Base-by-base conservation (phyloP, 495 filamentous ascomycete genomes). In the Recurvomyces mirabilis region DNA sequence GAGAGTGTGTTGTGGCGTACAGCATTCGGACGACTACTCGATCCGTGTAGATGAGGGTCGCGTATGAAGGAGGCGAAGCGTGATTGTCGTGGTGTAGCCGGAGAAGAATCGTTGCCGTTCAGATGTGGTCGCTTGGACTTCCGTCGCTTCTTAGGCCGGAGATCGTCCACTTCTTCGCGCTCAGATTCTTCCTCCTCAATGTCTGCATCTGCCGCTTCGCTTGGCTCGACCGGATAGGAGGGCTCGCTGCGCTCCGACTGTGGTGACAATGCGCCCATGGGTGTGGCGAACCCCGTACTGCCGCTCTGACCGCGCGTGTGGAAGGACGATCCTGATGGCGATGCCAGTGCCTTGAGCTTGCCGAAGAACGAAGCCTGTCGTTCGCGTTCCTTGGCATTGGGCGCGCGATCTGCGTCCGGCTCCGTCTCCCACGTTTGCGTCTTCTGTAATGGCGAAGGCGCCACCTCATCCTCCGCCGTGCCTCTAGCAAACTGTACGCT, bases 1-100 rank as follows among this genome's bases (percentile, higher is more conserved):
- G 41, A 45, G 84, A 72, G 32, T 83, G 75, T 23, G 67, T 69
- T 41, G 84, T 66, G 19, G 83, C 74, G 23, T 71, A 64, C 26
- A 66, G 65, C 17, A 34, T 14, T 10, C 35, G n/a, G 19, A 2
- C 45, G 43, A 22, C 40, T 53, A 12, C 52, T 50, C 13, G 60
- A 60, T 30, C 56, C 55, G 1, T 30, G 31, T 41, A 13, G 3
- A 36, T 49, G 43, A 58, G 39, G 41, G 12, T 51, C 46, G n/a
- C 50, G 53, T 11, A 61, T 36, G 53, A 63, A 45, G 33, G 47
- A 50, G 11, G 41, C 42, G 17, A 56, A 43, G 28, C 46, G 41
- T 41, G 17, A 20, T 52, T 31, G 42, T 56, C 71, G 75, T 0
- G 79, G 80, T 1, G 78, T 81, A 14, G 70, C 74, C 13, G 81